phyloP scores from a whole-genome alignment of 2,329 filamentous ascomycete genomes.

The Colletotrichum sp. region DNA sequence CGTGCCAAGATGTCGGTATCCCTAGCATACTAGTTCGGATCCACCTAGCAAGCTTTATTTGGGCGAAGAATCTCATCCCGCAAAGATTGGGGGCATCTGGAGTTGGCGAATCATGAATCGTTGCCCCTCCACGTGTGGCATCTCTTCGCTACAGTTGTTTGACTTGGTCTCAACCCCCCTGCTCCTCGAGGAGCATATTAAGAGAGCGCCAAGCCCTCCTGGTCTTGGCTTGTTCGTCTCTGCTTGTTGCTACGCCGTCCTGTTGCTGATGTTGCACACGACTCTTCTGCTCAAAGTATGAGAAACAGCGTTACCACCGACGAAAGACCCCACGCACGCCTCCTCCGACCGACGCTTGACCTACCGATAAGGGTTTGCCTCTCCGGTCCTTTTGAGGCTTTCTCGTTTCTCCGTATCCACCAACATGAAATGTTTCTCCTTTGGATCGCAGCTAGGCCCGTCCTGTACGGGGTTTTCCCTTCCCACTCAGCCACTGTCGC shows the following conservation, averaged over 20 bases:
- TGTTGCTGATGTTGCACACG: background rate
- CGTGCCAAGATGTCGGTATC: slow-evolving; percentile 23
- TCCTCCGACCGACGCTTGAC: background rate
- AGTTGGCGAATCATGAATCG: slow-evolving; percentile 6
- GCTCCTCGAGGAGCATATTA: background rate
- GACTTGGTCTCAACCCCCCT: slow-evolving; percentile 4
- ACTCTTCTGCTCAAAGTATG: background rate
- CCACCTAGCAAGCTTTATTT: slow-evolving; percentile 15
- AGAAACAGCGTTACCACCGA: background rate
- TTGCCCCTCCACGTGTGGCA: slow-evolving; percentile 13
- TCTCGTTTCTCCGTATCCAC: background rate
- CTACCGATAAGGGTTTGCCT: slow-evolving; percentile 1
- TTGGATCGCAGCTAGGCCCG: background rate
- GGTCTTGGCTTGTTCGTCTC: background rate
- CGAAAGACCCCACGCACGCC: background rate
- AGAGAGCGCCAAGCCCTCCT: slow-evolving; percentile 15
- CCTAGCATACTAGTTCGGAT: background rate
- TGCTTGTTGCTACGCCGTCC: background rate
- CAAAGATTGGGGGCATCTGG: background rate
- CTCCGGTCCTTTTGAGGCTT: background rate
- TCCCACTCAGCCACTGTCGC: background rate
- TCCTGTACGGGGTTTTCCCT: background rate
- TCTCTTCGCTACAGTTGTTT: slow-evolving; percentile 1
- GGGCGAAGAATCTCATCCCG: slow-evolving; percentile 10
- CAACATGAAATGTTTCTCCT: background rate